Evolutionary conservation across 495 filamentous ascomycete species (phyloP).

Genomic region (Saxispiralis lemnorum): DNA sequence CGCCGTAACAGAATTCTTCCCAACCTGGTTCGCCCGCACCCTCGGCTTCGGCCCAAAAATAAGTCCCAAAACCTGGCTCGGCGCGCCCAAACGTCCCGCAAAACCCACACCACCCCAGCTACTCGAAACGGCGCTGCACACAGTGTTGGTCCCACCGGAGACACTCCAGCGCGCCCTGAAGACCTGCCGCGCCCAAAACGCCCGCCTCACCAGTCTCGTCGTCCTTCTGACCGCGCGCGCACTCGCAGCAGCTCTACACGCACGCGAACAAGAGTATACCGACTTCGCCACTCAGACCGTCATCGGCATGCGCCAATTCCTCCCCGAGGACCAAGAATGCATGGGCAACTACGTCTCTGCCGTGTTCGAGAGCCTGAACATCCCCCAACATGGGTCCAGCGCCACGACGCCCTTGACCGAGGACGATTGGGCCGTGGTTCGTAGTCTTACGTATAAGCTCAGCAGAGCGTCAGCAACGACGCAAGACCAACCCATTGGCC

Average conservation of each 20-base stretch:
- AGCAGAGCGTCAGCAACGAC: slow-evolving; percentile 1
- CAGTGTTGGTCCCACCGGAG: too few relatives aligned
- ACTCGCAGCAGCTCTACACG: not conserved
- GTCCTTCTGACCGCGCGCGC: not conserved
- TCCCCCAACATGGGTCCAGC: not conserved
- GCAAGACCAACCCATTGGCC: slow-evolving; percentile 7
- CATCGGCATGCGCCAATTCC: not conserved
- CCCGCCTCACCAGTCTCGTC: slow-evolving; percentile 3
- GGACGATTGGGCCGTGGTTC: not conserved
- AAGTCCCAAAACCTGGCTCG: too few relatives aligned
- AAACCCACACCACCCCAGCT: too few relatives aligned
- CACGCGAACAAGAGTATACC: not conserved
- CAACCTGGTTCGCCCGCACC: too few relatives aligned
- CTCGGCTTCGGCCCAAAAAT: too few relatives aligned
- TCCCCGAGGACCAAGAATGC: not conserved
- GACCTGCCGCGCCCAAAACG: not conserved
- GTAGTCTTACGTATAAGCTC: not conserved
- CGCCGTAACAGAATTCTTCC: too few relatives aligned
- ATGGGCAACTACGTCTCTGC: slow-evolving; percentile 5
- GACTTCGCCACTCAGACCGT: not conserved
- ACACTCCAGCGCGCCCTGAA: not conserved
- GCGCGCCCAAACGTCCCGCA: too few relatives aligned
- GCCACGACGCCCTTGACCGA: not conserved
- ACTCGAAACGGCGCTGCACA: too few relatives aligned
- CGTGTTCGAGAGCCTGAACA: not conserved